Evolutionary conservation across 2,329 filamentous ascomycete genomes (phyloP).

Genomic region (Neophaeococcomyces aloes): DNA sequence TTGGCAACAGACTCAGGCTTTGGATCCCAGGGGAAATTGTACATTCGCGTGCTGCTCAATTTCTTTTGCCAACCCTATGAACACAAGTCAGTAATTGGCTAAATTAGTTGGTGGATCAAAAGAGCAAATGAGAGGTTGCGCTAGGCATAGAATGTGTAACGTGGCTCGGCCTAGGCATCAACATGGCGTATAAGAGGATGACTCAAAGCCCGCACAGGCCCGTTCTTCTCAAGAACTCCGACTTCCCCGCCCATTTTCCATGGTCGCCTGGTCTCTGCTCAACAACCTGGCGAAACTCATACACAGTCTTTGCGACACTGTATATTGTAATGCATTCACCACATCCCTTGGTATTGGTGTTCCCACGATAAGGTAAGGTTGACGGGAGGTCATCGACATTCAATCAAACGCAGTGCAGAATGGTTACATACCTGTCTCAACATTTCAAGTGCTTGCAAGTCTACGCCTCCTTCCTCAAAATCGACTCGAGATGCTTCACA

Average conservation of each 20-base stretch:
- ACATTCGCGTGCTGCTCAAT: slow-evolving; percentile 72
- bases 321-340: too few relatives aligned
- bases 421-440: slow-evolving; percentile 64
- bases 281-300: not conserved
- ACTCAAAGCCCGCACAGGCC: slow-evolving; percentile 18
- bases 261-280: slow-evolving; percentile 7
- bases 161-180: slow-evolving; percentile 13
- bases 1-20: slow-evolving; percentile 52
- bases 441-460: slow-evolving; percentile 75
- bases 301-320: too few relatives aligned
- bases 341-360: too few relatives aligned
- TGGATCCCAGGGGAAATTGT: slow-evolving; percentile 91
- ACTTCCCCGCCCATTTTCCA: slow-evolving; percentile 14
- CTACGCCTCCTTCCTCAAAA: slow-evolving; percentile 92
- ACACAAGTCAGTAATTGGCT: slow-evolving; percentile 9
- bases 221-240: slow-evolving; percentile 17
- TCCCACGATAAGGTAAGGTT: not conserved
- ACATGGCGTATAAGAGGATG: slow-evolving; percentile 22
- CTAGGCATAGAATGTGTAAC: slow-evolving; percentile 3
- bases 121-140: not conserved
- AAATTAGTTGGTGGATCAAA: not conserved
- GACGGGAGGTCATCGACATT: not conserved
- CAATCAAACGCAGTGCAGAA: not conserved
- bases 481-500: slow-evolving; percentile 84
- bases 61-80: slow-evolving; percentile 85